phyloP scores from a whole-genome alignment of 441 rosid genomes.

The Macaranga tanarius region DNA sequence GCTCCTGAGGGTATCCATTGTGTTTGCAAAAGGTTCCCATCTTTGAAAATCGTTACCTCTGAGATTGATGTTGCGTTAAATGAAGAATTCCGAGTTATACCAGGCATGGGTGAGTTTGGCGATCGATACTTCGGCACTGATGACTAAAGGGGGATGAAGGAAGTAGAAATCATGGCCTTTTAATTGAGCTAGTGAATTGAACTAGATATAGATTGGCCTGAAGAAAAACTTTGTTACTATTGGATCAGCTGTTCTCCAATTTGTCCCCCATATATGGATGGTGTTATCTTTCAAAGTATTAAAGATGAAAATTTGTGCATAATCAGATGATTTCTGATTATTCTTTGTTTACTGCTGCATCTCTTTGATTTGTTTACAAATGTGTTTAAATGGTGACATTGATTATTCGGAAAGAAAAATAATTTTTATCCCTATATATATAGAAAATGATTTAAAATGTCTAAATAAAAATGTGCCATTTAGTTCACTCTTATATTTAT shows the following conservation, averaged over 20 bases:
- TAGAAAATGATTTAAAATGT: too few species aligned
- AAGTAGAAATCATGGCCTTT: conserved; percentile 2
- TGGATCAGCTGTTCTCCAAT: conserved; percentile 5
- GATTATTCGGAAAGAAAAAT: too few species aligned
- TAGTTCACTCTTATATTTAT: too few species aligned
- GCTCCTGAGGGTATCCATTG: conserved; percentile 98
- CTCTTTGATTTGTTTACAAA: not conserved
- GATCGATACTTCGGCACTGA: conserved; percentile 97
- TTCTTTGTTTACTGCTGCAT: not conserved
- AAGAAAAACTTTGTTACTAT: not conserved
- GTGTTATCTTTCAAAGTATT: not conserved
- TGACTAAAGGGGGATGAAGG: conserved; percentile 43
- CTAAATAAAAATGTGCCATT: too few species aligned
- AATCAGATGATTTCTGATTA: not conserved
- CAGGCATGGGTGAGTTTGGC: conserved; percentile 96
- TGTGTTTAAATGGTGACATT: too few species aligned
- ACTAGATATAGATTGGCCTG: not conserved
- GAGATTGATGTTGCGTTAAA: conserved; percentile 82
- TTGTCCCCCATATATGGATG: not conserved
- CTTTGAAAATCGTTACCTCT: conserved; percentile 86
- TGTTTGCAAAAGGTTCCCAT: conserved; percentile 83
- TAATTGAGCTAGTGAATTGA: not conserved
- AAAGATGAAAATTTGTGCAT: not conserved
- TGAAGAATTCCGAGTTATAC: conserved; percentile 87
- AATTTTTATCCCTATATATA: too few species aligned